A percentile compares a stretch with the other conserved stretches of the same genome.
phyloP scores from a whole-genome alignment of 108 stramenopile species.

The Cyclotella sp. region DNA sequence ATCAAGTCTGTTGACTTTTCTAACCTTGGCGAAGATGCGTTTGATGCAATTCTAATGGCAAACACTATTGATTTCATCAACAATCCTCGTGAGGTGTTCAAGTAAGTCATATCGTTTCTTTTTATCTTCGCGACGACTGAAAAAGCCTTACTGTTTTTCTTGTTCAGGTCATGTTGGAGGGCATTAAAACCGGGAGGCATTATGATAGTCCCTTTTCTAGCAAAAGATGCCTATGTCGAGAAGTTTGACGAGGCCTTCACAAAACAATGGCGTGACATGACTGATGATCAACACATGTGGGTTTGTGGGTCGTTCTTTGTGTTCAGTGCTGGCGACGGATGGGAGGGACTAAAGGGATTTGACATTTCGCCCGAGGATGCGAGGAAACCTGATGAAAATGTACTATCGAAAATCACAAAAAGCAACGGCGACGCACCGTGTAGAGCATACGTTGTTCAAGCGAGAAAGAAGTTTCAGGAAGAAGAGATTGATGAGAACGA shows the following conservation, averaged over 20 bases:
- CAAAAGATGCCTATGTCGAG: constrained; percentile 72
- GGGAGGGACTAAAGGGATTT: constrained; percentile 83
- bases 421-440: constrained; percentile 52
- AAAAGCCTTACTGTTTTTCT: not conserved
- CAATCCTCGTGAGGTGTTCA: constrained; percentile 86
- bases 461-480: constrained; percentile 63
- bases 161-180: constrained; percentile 66
- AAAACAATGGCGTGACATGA: constrained; percentile 91
- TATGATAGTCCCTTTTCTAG: constrained; percentile 79
- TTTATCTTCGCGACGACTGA: not conserved
- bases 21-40: constrained; percentile 59
- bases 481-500: constrained; percentile 74
- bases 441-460: constrained; percentile 84
- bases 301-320: constrained; percentile 91
- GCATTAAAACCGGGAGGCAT: constrained; percentile 86
- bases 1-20: constrained; percentile 74
- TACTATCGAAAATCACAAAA: constrained; percentile 40
- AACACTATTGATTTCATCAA: constrained; percentile 88
- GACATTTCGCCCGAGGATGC: constrained; percentile 86
- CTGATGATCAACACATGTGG: constrained; percentile 98
- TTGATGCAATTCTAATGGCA: constrained; percentile 87
- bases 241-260: constrained; percentile 85
- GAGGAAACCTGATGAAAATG: constrained; percentile 51
- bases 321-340: constrained; percentile 90
- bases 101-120: constrained; percentile 38